Evolutionary conservation across 2,329 filamentous ascomycete species (phyloP), one percentile per base, ranked within the genome.

Genomic region (Pseudocercospora fuligena): DNA sequence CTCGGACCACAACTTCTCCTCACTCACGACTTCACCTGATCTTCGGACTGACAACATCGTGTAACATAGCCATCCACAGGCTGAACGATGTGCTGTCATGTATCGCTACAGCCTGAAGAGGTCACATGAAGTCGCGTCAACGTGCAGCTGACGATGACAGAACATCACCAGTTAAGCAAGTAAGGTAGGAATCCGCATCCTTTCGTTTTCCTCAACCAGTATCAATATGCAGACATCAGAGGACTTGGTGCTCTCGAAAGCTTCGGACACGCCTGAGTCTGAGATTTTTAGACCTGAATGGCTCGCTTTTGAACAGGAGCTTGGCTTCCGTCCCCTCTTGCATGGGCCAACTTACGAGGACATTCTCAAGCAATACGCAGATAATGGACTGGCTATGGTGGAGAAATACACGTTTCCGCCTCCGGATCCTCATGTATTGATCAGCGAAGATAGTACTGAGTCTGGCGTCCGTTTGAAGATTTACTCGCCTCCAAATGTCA

Each of bases 291-390:
- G 51, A n/a, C 64, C 51, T 27, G 47, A 65, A 19, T 51, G 47
- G 46, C 49, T 67, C 19, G 54, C 23, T 60, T 69, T 69, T 60
- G 67, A 67, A 54, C 27, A 60, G 27, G 67, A 69, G 49, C 63
- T 69, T 16, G 67, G 67, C 60, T 69, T 69, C 51, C 65, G 62
- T 29, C 67, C 67, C 49, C 47, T 63, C 12, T 60, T 69, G 14
- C 67, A 66, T 33, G 67, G 67, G 11, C 67, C 67, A 21, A 67
- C 62, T 9, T 67, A 67, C 49, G 62, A 63, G 49, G 65, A 66
- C 43, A 19, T 69, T n/a, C 27, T 69, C 7, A 43, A 64, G 51
- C 67, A 69, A 31, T 62, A 67, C 60, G 60, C 56, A 23, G 51
- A 65, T 12, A 69, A 65, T 36, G 49, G 63, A 29, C 56, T 64